Conservation (phyloP, 73 alveolate species). For the Paramecium caudatum region DNA sequence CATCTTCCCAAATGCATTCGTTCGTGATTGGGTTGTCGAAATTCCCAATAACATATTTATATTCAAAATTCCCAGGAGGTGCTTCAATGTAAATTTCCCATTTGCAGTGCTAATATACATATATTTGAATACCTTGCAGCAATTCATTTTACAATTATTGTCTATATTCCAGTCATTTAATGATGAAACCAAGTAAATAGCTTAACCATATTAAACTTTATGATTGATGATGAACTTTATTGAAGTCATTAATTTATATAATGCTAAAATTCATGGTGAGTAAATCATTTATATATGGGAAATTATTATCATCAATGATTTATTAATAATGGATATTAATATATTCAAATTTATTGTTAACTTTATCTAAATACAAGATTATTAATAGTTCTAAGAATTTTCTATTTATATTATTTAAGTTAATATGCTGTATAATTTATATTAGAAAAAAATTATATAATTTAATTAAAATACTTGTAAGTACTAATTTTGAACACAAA, state of each 20-base stretch:
- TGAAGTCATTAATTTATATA: conserved; percentile 8
- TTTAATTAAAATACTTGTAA: too few species aligned
- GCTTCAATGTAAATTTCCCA: not conserved
- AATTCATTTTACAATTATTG: not conserved
- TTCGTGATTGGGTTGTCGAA: not conserved
- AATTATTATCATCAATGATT: too few species aligned
- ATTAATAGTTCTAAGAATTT: too few species aligned
- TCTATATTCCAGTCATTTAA: conserved; percentile 18
- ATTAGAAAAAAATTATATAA: too few species aligned
- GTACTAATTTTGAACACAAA: too few species aligned
- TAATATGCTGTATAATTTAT: too few species aligned
- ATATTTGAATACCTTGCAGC: not conserved
- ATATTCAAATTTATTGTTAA: too few species aligned
- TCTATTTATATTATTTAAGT: too few species aligned
- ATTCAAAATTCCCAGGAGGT: not conserved
- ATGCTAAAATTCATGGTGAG: too few species aligned
- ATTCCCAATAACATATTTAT: conserved; percentile 1
- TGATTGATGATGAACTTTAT: not conserved
- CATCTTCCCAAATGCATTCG: not conserved
- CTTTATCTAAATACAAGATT: too few species aligned
- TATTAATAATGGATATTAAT: too few species aligned
- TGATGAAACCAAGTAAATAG: not conserved
- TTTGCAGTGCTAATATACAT: not conserved
- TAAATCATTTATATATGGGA: too few species aligned
- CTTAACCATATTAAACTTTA: not conserved